A percentile compares a stretch with the other conserved stretches of the same genome.
Evolutionary conservation across 345 rosid genomes (phyloP).

Genomic region (Gossypium rotundifolium): DNA sequence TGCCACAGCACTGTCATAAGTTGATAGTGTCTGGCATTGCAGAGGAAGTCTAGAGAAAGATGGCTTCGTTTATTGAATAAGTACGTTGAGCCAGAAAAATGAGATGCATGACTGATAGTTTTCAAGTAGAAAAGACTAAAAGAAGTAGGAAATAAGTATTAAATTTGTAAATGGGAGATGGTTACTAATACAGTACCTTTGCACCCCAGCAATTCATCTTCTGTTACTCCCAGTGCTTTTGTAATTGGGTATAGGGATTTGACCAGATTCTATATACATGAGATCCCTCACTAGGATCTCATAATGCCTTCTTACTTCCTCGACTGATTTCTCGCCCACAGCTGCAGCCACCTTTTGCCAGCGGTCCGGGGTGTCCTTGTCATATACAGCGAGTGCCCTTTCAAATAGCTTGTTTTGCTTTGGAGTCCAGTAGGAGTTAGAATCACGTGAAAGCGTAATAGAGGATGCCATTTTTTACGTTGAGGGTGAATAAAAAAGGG

Average conservation of each 20-base stretch:
- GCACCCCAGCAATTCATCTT: constrained; percentile 29
- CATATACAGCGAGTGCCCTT: constrained; percentile 72
- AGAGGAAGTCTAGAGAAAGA: not conserved
- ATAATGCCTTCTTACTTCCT: constrained; percentile 78
- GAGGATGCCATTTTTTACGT: constrained; percentile 43
- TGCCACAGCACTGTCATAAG: not conserved
- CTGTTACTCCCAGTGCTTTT: constrained; percentile 26
- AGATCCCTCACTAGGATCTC: constrained; percentile 80
- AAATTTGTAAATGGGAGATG: not conserved
- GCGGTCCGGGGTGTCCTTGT: constrained; percentile 85
- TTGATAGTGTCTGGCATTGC: constrained; percentile 14
- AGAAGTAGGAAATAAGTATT: not conserved
- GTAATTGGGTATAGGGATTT: constrained; percentile 65
- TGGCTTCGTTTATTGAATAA: not conserved
- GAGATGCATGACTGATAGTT: not conserved
- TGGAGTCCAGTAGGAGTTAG: constrained; percentile 58
- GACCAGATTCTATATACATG: constrained; percentile 61
- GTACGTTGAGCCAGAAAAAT: not conserved
- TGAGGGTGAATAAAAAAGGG: not conserved
- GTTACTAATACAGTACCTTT: constrained; percentile 27
- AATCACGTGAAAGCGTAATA: constrained; percentile 33
- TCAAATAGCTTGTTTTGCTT: constrained; percentile 80
- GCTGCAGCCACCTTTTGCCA: constrained; percentile 85
- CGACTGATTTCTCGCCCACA: constrained; percentile 72
- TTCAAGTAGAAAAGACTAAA: not conserved